A percentile compares a stretch with the other conserved stretches of the same genome.
These are phyloP conservation scores for Diutina mesorugosa DNA, from an alignment of 1,139 yeast species.

Conservation along the genomic window DNA sequence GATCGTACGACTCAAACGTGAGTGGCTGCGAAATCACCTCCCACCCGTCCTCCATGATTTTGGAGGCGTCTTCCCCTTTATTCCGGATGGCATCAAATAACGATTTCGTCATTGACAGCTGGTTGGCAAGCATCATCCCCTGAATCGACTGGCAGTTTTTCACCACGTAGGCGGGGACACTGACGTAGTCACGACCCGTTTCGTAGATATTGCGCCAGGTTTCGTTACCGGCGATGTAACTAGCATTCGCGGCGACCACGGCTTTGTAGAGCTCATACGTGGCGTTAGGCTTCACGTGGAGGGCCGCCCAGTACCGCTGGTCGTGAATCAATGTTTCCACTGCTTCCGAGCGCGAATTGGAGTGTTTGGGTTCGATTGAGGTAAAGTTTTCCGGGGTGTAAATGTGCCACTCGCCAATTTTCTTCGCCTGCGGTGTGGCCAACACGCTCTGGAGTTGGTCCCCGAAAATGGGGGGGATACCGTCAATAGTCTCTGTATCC, in stretches of 20 bases:
- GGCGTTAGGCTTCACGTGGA: slow-evolving; percentile 33
- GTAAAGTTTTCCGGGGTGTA: slow-evolving; percentile 6
- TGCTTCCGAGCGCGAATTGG: slow-evolving; percentile 18
- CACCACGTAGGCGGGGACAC: slow-evolving; percentile 15
- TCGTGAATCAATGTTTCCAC: slow-evolving; percentile 25
- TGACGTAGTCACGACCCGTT: slow-evolving; percentile 27
- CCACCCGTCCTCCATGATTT: not conserved
- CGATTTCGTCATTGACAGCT: slow-evolving; percentile 8
- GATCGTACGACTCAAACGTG: slow-evolving; percentile 17
- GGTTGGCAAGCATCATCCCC: not conserved
- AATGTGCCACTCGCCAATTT: slow-evolving; percentile 28
- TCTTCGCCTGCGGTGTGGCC: slow-evolving; percentile 7
- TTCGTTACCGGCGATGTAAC: not conserved
- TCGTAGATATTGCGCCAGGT: slow-evolving; percentile 21
- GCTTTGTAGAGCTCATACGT: slow-evolving; percentile 20
- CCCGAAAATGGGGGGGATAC: slow-evolving; percentile 17
- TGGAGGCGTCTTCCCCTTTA: not conserved
- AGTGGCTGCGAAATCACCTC: not conserved
- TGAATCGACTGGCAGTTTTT: not conserved
- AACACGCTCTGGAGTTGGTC: slow-evolving; percentile 17
- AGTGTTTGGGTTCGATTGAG: slow-evolving; percentile 15
- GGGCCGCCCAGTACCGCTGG: slow-evolving; percentile 41
- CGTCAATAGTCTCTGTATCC: slow-evolving; percentile 14
- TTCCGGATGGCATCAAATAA: slow-evolving; percentile 5
- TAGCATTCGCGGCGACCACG: slow-evolving; percentile 10